A percentile compares a stretch with the other conserved stretches of the same genome.
phyloP scores from a whole-genome alignment of 78 protist species.

The Cyanophora paradoxa region DNA sequence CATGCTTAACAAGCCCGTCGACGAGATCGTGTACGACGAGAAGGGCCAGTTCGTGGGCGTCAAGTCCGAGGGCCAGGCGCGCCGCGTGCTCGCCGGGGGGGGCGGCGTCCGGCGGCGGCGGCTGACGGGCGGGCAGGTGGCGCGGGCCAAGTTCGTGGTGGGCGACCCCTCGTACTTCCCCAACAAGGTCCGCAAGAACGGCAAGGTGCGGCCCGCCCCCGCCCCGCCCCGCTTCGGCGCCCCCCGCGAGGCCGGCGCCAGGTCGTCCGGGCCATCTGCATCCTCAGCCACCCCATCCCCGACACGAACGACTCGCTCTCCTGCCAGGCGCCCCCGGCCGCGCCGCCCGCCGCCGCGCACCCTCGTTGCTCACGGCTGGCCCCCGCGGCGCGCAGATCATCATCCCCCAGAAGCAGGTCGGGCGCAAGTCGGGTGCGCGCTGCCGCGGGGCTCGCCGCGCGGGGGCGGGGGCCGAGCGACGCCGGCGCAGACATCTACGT shows the following conservation, averaged over 20 bases:
- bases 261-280: constrained; percentile 89
- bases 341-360: too few species aligned
- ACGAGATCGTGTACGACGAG: constrained; percentile 66
- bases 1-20: constrained; percentile 89
- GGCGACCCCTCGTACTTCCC: constrained; percentile 97
- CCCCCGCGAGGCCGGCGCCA: constrained; percentile 32
- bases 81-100: not conserved
- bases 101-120: not conserved
- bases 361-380: too few species aligned
- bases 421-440: constrained; percentile 56
- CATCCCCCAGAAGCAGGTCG: constrained; percentile 83
- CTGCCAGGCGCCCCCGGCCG: too few species aligned
- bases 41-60: constrained; percentile 80
- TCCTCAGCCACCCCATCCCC: constrained; percentile 81
- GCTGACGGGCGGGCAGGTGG: constrained; percentile 15
- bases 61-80: constrained; percentile 66
- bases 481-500: constrained; percentile 85
- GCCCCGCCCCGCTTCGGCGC: not conserved
- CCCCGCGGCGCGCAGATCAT: constrained; percentile 86
- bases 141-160: constrained; percentile 54
- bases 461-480: not conserved
- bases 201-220: not conserved
- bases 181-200: constrained; percentile 52
- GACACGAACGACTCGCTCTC: constrained; percentile 63
- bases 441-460: not conserved